A percentile compares a stretch with the other conserved stretches of the same genome.
Evolutionary conservation across 768 basidiomycete species (phyloP).

Genomic region (Harrya chromipes): DNA sequence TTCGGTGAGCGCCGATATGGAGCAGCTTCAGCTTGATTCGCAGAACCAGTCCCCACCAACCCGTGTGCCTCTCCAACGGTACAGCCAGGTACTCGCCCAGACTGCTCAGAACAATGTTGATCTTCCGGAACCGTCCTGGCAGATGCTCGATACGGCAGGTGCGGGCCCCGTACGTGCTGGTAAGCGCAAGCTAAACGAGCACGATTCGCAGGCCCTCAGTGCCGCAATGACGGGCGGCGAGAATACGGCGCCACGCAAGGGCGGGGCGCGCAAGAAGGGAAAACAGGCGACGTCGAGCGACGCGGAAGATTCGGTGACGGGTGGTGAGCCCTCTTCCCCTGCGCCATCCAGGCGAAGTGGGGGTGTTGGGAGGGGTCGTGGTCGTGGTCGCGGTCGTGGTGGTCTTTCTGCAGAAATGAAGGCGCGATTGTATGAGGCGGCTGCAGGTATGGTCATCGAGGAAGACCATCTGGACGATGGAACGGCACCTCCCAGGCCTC

Average conservation of each 20-base stretch:
- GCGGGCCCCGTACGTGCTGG: constrained; percentile 25
- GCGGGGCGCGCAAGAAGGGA: constrained; percentile 24
- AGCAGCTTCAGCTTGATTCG: constrained; percentile 33
- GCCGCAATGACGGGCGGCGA: constrained; percentile 21
- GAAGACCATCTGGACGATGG: constrained; percentile 28
- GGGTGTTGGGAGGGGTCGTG: constrained; percentile 20
- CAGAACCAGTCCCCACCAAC: constrained; percentile 6
- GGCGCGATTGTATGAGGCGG: constrained; percentile 26
- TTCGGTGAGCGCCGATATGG: constrained; percentile 32
- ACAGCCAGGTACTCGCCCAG: constrained; percentile 45
- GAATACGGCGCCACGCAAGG: constrained; percentile 2
- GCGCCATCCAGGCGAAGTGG: constrained; percentile 16
- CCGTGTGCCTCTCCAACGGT: constrained; percentile 40
- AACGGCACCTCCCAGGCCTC: constrained; percentile 22
- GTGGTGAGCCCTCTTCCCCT: constrained; percentile 6
- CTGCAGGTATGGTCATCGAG: constrained; percentile 25
- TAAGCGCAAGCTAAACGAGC: constrained; percentile 38
- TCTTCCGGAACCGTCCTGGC: constrained; percentile 51
- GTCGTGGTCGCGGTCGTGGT: constrained; percentile 21
- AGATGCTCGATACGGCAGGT: constrained; percentile 45
- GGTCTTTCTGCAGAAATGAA: constrained; percentile 6
- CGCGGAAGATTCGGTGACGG: constrained; percentile 11
- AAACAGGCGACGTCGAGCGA: constrained; percentile 17
- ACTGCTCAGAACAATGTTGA: constrained; percentile 41
- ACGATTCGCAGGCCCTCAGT: constrained; percentile 27